phyloP scores from a whole-genome alignment of 169 alveolate species.

The Cryptosporidium ubiquitum region DNA sequence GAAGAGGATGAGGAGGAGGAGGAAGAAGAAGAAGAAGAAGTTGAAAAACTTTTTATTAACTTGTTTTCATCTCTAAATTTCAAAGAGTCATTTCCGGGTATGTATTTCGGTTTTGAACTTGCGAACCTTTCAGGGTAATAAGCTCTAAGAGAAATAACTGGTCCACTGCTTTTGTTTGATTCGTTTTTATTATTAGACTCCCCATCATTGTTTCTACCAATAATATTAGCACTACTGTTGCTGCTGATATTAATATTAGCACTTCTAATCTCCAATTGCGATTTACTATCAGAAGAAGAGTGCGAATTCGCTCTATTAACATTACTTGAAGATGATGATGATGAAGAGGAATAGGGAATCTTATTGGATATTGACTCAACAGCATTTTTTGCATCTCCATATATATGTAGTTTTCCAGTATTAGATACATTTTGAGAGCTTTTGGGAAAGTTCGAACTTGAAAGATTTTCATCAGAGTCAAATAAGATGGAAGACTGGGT shows the following conservation, averaged over 20 bases:
- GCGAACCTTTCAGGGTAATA: constrained; percentile 40
- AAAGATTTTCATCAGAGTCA: constrained; percentile 35
- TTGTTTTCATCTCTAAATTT: background rate
- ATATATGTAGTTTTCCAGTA: constrained; percentile 33
- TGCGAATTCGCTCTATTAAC: background rate
- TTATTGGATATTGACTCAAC: no score
- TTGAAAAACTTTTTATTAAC: background rate
- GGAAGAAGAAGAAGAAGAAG: background rate
- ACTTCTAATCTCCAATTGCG: background rate
- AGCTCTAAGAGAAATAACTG: constrained; percentile 40
- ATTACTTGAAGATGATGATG: background rate
- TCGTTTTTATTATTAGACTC: background rate
- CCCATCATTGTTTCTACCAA: no score
- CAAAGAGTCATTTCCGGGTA: constrained; percentile 1
- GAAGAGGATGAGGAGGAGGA: background rate
- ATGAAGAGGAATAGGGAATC: background rate
- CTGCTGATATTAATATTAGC: background rate
- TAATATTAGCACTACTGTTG: background rate
- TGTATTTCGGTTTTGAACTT: constrained; percentile 38
- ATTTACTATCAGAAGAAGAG: background rate
- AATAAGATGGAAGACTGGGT: constrained; percentile 6
- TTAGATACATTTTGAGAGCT: background rate
- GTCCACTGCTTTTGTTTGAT: constrained; percentile 12
- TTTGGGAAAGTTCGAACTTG: background rate
- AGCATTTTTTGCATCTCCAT: constrained; percentile 13